Base-by-base conservation (phyloP, 345 rosid genomes). In the Eucalyptus lansdowneana region DNA sequence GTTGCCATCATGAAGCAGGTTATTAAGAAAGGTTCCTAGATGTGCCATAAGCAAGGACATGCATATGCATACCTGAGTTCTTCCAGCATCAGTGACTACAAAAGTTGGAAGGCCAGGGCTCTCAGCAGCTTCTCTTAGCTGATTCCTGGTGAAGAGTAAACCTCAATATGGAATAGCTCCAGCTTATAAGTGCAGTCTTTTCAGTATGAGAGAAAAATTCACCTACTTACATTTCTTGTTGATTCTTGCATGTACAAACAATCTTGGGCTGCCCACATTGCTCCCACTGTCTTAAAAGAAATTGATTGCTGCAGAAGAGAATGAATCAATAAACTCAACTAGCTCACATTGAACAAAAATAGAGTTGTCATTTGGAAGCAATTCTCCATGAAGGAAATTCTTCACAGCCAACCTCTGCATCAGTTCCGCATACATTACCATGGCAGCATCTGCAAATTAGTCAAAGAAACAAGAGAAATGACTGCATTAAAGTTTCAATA, bases 21-120 rank as follows among this genome's bases (percentile, higher is more conserved):
- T 31, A 69, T 69, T 69, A 31, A 69, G 80, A 16, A 69, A 69
- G 22, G 42, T 69, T 31, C 80, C 31, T 69, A 31, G 22, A 31
- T 21, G 4, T 31, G 80, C 24, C 80, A 69, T 31, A 69, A 69
- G 80, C 80, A 69, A 69, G 80, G 19, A 69, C 80, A 4, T 31
- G 80, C 42, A 69, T 14, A 14, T 31, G 80, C 80, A 31, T 91
- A 94, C 99, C 97, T 97, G 94, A 85, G 99, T 97, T 94, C 95
- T 90, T 91, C 98, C 98, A 83, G 98, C 99, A 95, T 97, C 98
- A 87, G 98, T 96, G 51, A 96, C 98, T 89, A 94, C 95, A 92
- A 94, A 97, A 89, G 98, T 95, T 22, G 98, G 98, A 89, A 96
- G 97, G 89, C 98, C 96, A 34, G 93, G 69, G 60, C 89, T 92